Conservation (phyloP, 139 green algal species). For the Axilococcus clingmanii region DNA sequence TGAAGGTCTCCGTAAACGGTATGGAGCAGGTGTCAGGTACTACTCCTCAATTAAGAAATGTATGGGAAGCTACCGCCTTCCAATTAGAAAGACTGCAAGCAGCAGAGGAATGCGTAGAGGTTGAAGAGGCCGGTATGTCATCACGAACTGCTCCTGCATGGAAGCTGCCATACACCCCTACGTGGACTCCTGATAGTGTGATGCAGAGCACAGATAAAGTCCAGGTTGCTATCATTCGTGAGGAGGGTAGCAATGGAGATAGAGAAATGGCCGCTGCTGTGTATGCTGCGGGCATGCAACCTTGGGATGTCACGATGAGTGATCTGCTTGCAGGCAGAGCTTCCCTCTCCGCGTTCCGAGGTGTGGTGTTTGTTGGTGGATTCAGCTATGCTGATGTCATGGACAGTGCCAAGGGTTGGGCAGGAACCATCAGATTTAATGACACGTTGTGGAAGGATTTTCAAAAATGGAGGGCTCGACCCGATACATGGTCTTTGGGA, state of each 20-base stretch:
- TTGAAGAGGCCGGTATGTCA: constrained; percentile 56
- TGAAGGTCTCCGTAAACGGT: constrained; percentile 54
- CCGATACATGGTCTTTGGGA: constrained; percentile 92
- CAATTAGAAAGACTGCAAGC: constrained; percentile 78
- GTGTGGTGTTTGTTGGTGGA: constrained; percentile 41
- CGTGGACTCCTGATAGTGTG: constrained; percentile 46
- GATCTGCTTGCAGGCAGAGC: constrained; percentile 78
- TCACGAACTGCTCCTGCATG: constrained; percentile 56
- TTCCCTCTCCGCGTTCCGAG: constrained; percentile 71
- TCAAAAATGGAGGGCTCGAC: constrained; percentile 50
- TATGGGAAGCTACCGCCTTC: constrained; percentile 94
- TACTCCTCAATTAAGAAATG: constrained; percentile 58
- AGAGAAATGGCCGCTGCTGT: constrained; percentile 92
- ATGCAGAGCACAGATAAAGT: constrained; percentile 21
- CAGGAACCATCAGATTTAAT: constrained; percentile 92
- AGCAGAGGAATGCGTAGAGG: constrained; percentile 67
- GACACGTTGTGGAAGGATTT: constrained; percentile 72
- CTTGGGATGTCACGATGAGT: constrained; percentile 96
- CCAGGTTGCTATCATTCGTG: constrained; percentile 82
- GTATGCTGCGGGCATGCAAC: constrained; percentile 77
- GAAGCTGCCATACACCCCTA: constrained; percentile 69
- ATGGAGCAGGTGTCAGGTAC: constrained; percentile 22
- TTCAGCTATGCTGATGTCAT: constrained; percentile 89
- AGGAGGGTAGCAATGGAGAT: constrained; percentile 97
- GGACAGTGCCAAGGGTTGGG: constrained; percentile 96